Evolutionary conservation across 371 early-diverging fungal genomes (phyloP).

Genomic region (Chytridium lagenaria): DNA sequence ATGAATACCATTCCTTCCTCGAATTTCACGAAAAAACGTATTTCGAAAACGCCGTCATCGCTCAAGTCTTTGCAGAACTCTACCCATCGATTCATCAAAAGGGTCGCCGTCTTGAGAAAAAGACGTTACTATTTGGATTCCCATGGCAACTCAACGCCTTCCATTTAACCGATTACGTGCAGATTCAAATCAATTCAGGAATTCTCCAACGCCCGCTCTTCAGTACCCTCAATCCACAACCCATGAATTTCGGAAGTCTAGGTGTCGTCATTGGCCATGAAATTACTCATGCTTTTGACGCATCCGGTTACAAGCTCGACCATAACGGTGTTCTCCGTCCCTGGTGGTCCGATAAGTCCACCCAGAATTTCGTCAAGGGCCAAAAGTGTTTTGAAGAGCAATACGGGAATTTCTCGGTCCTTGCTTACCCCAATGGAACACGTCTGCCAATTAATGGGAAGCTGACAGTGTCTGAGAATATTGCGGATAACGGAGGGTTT

Average conservation of each 20-base stretch:
- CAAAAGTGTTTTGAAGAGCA: conserved; percentile 71
- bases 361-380: conserved; percentile 55
- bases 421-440: background rate
- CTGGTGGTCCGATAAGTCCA: conserved; percentile 72
- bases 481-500: conserved; percentile 79
- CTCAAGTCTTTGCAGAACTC: conserved; percentile 35
- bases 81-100: conserved; percentile 39
- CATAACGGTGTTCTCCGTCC: conserved; percentile 45
- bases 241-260: conserved; percentile 51
- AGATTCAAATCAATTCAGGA: conserved; percentile 50
- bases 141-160: conserved; percentile 50
- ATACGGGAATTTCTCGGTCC: conserved; percentile 54
- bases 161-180: conserved; percentile 37
- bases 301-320: conserved; percentile 64
- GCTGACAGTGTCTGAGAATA: conserved; percentile 71
- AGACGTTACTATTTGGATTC: conserved; percentile 32
- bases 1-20: conserved; percentile 33
- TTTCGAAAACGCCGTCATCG: conserved; percentile 46
- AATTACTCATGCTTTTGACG: conserved; percentile 59
- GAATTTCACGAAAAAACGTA: conserved; percentile 26
- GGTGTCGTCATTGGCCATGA: conserved; percentile 60
- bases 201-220: conserved; percentile 44
- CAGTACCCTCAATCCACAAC: conserved; percentile 27
- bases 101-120: conserved; percentile 8
- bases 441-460: conserved; percentile 48